Base-by-base conservation (phyloP, 108 stramenopile genomes). In the Nitzschia inconspicua region DNA sequence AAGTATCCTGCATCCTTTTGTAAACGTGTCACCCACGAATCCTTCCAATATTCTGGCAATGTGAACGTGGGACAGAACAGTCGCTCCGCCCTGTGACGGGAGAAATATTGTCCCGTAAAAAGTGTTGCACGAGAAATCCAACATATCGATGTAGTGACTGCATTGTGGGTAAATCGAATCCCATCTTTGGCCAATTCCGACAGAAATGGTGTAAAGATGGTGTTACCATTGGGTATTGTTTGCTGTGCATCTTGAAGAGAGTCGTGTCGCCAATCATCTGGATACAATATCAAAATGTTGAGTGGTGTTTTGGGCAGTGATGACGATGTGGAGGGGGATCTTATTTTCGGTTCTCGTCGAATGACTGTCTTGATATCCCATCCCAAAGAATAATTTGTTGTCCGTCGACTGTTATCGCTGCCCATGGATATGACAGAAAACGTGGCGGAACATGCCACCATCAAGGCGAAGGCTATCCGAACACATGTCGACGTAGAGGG, bases 111-210 rank as follows among this genome's bases (percentile, higher is more conserved):
- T 18, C 81, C 81, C 14, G 77, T 68, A 26, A 77, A 80, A 16
- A 87, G 46, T 9, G 76, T 84, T 3, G 81, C 86, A n/a, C 81
- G 65, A 22, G 75, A 77, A 34, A 82, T 47, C 86, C 82, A 84
- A 51, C 86, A 87, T 25, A 87, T 78, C 32, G 71, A 66, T 1
- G 86, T 78, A 0, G 86, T 87, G 22, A 84, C 86, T 37, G 66
- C 71, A 65, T 84, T 83, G 35, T 79, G 51, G 6, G 80, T 77
- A 40, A 87, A 87, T 18, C 75, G 67, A 14, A 87, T 78, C 0
- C 86, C 86, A 32, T 82, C 72, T 53, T 57, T 58, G 11, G 82
- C 82, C 18, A 87, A 46, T n/a, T 70, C 57, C 53, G 80, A 67
- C 11, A 87, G 65, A 50, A 73, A 66, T 28, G 86, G 86, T 4